A percentile compares a stretch with the other conserved stretches of the same genome.
These are phyloP conservation scores for Solanum sparsipilum DNA, from an alignment of 257 asterid genomes.

Conservation along the genomic window DNA sequence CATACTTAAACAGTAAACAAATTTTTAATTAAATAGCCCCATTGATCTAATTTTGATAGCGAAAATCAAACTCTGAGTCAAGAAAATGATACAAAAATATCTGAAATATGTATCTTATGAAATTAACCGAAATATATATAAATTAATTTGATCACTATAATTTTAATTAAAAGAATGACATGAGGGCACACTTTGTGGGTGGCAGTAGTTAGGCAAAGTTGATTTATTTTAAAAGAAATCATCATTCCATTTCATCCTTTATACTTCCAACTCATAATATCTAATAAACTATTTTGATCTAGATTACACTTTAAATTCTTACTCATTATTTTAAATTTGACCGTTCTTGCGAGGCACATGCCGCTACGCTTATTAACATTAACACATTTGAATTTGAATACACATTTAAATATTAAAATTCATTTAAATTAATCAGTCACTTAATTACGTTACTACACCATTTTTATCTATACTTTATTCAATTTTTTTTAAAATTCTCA, in stretches of 20 bases:
- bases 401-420: neutral
- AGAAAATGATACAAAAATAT: neutral
- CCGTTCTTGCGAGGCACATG: neutral
- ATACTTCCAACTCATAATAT: constrained; percentile 6
- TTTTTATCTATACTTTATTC: neutral
- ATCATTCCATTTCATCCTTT: constrained; percentile 7
- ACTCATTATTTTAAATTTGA: neutral
- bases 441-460: neutral
- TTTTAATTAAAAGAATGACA: neutral
- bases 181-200: neutral
- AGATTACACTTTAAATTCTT: neutral
- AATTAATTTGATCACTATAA: fast-evolving
- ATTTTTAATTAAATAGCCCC: neutral
- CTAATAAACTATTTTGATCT: neutral
- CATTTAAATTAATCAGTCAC: too few species aligned
- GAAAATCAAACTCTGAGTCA: neutral
- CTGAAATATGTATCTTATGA: neutral
- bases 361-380: neutral
- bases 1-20: neutral
- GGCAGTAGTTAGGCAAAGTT: constrained; percentile 24
- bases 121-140: fast-evolving
- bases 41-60: neutral
- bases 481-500: neutral
- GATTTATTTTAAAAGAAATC: constrained; percentile 6
- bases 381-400: neutral